Conservation (phyloP, 2,329 filamentous ascomycete genomes). For the Xylaria sp. region DNA sequence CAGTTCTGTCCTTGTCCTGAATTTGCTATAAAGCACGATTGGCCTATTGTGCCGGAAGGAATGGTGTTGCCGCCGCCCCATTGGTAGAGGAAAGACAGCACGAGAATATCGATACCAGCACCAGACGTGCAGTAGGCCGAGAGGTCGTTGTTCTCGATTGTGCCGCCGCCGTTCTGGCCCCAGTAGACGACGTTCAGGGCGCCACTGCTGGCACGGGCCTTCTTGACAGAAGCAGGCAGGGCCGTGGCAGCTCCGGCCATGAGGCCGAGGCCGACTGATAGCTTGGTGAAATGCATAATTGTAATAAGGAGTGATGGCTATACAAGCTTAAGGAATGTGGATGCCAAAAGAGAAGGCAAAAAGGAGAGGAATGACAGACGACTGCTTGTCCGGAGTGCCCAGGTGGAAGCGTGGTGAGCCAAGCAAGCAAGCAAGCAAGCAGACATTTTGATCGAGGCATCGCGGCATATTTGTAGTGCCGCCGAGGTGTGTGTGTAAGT, state of each 20-base stretch:
- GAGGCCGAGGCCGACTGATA: conserved; percentile 33
- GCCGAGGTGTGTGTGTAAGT: too few species aligned
- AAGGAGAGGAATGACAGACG: conserved; percentile 23
- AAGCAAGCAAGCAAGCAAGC: neutral
- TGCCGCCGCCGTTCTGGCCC: conserved; percentile 37
- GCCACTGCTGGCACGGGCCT: conserved; percentile 15
- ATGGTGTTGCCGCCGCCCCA: conserved; percentile 53
- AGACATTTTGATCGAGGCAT: conserved; percentile 11
- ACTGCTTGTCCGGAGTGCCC: conserved; percentile 19
- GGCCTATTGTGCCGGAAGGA: conserved; percentile 55
- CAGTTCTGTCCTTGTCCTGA: conserved; percentile 53
- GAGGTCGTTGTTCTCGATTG: conserved; percentile 53
- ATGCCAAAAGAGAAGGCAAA: conserved; percentile 17
- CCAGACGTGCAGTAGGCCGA: conserved; percentile 52
- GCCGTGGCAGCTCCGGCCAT: conserved; percentile 34
- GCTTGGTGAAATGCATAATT: conserved; percentile 36
- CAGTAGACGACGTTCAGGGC: conserved; percentile 35
- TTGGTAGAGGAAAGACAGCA: conserved; percentile 57
- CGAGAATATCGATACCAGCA: conserved; percentile 57
- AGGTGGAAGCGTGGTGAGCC: conserved; percentile 28
- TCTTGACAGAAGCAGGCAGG: conserved; percentile 23
- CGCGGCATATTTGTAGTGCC: conserved; percentile 35
- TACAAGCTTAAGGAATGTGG: conserved; percentile 30
- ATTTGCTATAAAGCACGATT: conserved; percentile 53
- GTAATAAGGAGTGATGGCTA: conserved; percentile 7